Base-by-base conservation (phyloP, 805 yeast genomes). In the Wickerhamomyces bisporus region DNA sequence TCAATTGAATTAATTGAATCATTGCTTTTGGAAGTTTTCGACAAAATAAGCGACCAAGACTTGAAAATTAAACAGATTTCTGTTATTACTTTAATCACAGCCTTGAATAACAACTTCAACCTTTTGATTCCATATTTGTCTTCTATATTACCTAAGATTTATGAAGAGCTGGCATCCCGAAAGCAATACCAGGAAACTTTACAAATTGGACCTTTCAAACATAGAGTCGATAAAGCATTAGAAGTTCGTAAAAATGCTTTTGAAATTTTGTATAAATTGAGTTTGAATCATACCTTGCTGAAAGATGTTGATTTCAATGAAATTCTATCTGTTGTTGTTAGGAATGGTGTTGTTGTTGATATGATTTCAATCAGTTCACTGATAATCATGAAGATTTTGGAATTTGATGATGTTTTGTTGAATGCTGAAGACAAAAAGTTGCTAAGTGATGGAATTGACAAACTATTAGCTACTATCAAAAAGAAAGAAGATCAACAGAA, bases 171-270 rank as follows among this genome's bases (percentile, higher is more conserved):
- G 32, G 61, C 60, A 11, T 67, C 79, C 1, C 73, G 73, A 45
- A 72, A 70, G 24, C 72, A 74, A 40, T 79, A 75, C 49, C 74
- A 81, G 32, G 79, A 79, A 38, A 64, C 70, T 15, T 79, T 86
- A 25, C 82, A 81, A 33, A 85, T 87, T 76, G 96, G 96, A 2
- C 94, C 95, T 0, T 86, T 82, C 66, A 85, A 84, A 53, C 89
- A 85, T 54, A 78, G 79, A 43, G 73, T 85, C 28, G 96, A 86
- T 50, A 81, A 80, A 47, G 93, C 88, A 0, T 65, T 84, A 28
- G 86, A 79, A 42, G 74, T 77, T 41, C 69, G 95, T 38, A 83
- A 83, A 53, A 71, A 82, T 27, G 68, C 84, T 6, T 83, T 80
- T 56, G 95, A 86, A 52, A 61, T 80, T 17, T 61, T 86, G 21